Evolutionary conservation across 192 early-diverging fungal species (phyloP).

Genomic region (Backusella parvicylindrica): DNA sequence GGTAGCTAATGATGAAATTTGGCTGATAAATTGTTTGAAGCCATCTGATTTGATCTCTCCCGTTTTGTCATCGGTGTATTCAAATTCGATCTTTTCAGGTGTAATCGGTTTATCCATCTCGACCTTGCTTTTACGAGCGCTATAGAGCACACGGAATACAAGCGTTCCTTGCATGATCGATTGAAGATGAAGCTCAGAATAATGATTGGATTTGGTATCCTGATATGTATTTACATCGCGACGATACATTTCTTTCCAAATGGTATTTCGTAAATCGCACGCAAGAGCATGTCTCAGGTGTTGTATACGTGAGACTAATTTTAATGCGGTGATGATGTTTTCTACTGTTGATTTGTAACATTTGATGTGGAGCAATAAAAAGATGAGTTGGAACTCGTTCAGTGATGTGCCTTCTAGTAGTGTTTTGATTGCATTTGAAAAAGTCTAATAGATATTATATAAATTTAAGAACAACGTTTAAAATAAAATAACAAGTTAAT

Average conservation of each 20-base stretch:
- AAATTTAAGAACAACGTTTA: too few species aligned
- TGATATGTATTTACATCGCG: neutral
- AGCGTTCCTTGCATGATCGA: neutral
- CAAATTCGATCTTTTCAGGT: neutral
- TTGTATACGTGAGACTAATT: neutral
- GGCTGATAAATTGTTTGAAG: neutral
- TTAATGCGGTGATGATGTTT: neutral
- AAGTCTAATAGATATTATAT: neutral
- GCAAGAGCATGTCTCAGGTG: neutral
- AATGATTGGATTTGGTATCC: neutral
- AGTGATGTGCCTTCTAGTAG: neutral
- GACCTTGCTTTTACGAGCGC: neutral
- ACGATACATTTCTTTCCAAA: neutral
- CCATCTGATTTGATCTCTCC: neutral
- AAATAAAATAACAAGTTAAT: too few species aligned
- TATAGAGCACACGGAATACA: neutral
- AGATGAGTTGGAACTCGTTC: neutral
- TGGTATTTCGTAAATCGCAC: neutral
- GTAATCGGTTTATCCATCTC: neutral
- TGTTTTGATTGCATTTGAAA: neutral
- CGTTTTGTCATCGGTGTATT: neutral
- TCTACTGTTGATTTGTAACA: neutral
- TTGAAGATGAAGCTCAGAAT: neutral
- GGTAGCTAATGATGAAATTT: neutral
- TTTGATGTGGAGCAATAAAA: neutral